phyloP scores from a whole-genome alignment of 495 filamentous ascomycete genomes.

The Podospora conica region DNA sequence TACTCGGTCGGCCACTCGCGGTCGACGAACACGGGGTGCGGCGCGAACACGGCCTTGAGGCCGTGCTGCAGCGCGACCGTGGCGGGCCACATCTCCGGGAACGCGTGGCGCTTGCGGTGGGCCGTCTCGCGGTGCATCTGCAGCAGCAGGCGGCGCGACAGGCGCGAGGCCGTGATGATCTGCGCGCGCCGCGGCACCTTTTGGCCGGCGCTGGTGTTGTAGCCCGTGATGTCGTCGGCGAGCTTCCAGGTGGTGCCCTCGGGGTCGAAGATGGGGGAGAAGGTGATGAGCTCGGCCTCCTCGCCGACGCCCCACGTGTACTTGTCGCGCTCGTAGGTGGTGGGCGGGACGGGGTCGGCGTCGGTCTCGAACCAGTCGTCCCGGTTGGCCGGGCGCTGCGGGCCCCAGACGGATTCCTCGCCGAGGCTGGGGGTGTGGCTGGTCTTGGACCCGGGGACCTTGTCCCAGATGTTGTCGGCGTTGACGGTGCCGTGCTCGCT shows the following conservation, averaged over 20 bases:
- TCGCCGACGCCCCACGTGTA: conserved; percentile 88
- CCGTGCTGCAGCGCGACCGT: conserved; percentile 86
- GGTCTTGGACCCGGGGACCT: conserved; percentile 32
- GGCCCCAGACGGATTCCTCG: conserved; percentile 81
- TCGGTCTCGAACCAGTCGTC: conserved; percentile 64
- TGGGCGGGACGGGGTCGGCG: conserved; percentile 63
- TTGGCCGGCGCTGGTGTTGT: conserved; percentile 54
- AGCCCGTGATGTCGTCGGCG: conserved; percentile 82
- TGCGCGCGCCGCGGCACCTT: conserved; percentile 76
- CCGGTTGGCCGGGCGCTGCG: conserved; percentile 56
- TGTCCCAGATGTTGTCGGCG: conserved; percentile 64
- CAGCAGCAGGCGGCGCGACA: conserved; percentile 72
- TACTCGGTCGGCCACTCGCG: conserved; percentile 78
- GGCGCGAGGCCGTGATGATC: conserved; percentile 78
- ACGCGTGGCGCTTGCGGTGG: conserved; percentile 77
- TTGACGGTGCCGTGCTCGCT: conserved; percentile 73
- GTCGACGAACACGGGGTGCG: conserved; percentile 88
- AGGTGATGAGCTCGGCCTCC: conserved; percentile 86
- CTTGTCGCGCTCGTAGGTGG: conserved; percentile 66
- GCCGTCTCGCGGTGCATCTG: conserved; percentile 89
- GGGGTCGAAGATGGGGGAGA: conserved; percentile 92
- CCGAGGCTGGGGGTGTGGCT: conserved; percentile 28
- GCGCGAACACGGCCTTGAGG: conserved; percentile 88
- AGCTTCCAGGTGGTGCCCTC: conserved; percentile 84
- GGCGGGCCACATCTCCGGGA: conserved; percentile 94